These are phyloP conservation scores for Wallacemonas rigidus DNA, from an alignment of 208 protist genomes.

Conservation along the genomic window DNA sequence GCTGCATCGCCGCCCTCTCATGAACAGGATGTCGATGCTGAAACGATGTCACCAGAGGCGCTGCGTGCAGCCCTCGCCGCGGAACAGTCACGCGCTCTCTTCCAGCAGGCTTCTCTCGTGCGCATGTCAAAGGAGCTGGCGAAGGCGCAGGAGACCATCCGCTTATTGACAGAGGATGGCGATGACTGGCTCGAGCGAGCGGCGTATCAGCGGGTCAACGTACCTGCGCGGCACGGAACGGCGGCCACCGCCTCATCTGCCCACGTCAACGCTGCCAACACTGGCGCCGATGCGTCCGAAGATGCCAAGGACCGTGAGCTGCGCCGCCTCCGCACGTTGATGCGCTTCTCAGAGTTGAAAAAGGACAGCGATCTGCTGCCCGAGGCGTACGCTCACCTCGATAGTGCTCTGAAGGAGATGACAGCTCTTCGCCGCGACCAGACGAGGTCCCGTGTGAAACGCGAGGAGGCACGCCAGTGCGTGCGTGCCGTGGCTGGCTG, in stretches of 20 bases:
- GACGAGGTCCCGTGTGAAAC: not conserved
- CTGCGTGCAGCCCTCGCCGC: constrained; percentile 7
- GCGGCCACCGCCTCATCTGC: no score
- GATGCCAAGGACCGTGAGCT: constrained; percentile 52
- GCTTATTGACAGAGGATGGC: not conserved
- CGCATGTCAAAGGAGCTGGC: constrained; percentile 12
- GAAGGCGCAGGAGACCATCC: constrained; percentile 4
- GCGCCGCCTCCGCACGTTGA: constrained; percentile 54
- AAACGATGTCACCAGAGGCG: no score
- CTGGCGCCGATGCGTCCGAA: not conserved
- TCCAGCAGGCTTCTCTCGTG: constrained; percentile 16
- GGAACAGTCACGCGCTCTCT: constrained; percentile 14
- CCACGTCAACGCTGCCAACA: not conserved
- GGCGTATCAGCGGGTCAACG: not conserved
- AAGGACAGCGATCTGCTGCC: constrained; percentile 62
- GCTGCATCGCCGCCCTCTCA: no score
- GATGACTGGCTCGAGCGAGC: not conserved
- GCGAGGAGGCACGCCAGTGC: constrained; percentile 19
- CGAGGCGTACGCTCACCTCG: constrained; percentile 14
- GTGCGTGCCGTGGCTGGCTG: constrained; percentile 3
- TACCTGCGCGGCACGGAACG: not conserved
- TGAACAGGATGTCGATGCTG: no score
- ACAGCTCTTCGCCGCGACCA: constrained; percentile 7
- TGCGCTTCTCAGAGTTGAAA: constrained; percentile 81
- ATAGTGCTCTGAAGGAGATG: constrained; percentile 21